Evolutionary conservation across 1,139 yeast species (phyloP), one percentile per base, ranked within the genome.

Genomic region (Suhomyces choctaworum): DNA sequence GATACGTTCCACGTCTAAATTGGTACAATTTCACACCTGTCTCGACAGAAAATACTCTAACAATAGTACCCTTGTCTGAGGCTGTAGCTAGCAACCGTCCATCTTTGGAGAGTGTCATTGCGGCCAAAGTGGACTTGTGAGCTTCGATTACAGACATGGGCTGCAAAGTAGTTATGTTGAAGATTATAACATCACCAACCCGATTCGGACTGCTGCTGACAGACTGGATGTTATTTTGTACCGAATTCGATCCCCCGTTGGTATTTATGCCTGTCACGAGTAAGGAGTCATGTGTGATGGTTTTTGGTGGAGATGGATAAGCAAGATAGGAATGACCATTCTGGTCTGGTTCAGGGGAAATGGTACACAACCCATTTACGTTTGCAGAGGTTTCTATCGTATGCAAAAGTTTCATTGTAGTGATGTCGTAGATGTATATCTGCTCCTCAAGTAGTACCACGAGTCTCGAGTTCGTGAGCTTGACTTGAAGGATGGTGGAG

Each of bases 101-200:
- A 54, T 89, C 95, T 29, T 71, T 68, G 46, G 92, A 87, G 36
- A 92, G 66, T 1, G 89, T 70, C 44, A 90, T 66, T 1, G 90
- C 84, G 0, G 97, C 90, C 36, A 92, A 66, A 10, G 85, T 78
- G 2, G 95, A 81, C 52, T 88, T 87, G 58, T 92, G 98, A 1
- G 98, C 98, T 52, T 88, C 96, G 25, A 92, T 82, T 2, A 90
- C 96, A 41, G 88, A 82, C 14, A 86, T 65, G 0, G 97, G 97
- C 50, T 88, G 95, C 39, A 90, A 58, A 0, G 86, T 70, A 31
- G 75, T 66, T 24, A 90, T 76, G 53, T 92, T 88, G 57, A 88
- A 90, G 10, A 92, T 74, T 5, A 89, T 83, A 14, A 90, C 95
- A 56, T 92, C 98, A 0, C 98, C 98, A 15, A 84, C 78, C 29